Base-by-base conservation (phyloP, 768 basidiomycete genomes). In the Pisolithus marmoratus region DNA sequence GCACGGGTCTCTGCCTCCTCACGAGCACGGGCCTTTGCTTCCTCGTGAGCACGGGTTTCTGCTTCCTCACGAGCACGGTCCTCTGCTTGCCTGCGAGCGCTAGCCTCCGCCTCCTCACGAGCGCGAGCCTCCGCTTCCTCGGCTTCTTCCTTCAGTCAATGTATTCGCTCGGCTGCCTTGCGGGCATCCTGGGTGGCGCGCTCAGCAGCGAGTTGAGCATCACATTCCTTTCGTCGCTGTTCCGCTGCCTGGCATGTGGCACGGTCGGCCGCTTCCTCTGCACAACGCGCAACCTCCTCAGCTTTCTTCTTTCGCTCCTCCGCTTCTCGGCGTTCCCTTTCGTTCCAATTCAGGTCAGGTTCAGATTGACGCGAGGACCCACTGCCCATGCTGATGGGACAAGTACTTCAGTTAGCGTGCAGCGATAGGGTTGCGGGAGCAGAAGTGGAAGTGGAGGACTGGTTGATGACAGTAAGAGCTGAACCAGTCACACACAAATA, bases 281-380 rank as follows among this genome's bases (percentile, higher is more conserved):
- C 64, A 27, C 46, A 41, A 5, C 56, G 58, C 14, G 60, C 64
- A 23, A 41, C 55, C 23, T 63, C 54, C 42, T 64, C 61, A 1
- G 57, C 63, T 17, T 11, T 7, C 1, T 55, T 54, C 15, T 49
- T 57, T 1, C 52, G 54, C 4, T 63, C 56, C 27, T 66, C 64
- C 26, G 61, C 63, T n/a, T 29, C n/a, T 19, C 31, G 54, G 47
- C 56, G 62, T 23, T 31, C 51, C 5, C 42, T 41, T 44, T 53
- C 24, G 7, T 56, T 55, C 52, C 37, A 48, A 49, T 67, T 66
- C 0, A 55, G 60, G 26, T 60, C 53, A 1, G 58, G 64, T 45
- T 61, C 61, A 4, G 43, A 49, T 26, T 66, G 59, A 19, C 38
- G 59, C 9, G 65, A 66, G n/a, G 61, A 58, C 9, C 55, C 54